Evolutionary conservation across 2,329 filamentous ascomycete species (phyloP).

Genomic region (Cercospora sojina): DNA sequence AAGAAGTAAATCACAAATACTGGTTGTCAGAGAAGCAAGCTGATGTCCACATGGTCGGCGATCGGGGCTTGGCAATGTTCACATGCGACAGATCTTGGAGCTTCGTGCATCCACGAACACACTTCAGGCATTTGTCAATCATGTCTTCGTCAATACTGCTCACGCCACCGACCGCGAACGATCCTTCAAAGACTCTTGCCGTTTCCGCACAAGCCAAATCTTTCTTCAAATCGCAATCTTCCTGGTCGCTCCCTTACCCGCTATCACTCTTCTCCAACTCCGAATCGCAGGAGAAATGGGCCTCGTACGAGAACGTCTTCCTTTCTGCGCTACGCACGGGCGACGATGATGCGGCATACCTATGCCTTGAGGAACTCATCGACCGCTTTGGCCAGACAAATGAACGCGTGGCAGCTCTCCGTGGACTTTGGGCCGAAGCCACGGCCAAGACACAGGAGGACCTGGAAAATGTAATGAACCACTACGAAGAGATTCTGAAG

Average conservation of each 20-base stretch:
- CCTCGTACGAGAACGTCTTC: slow-evolving; percentile 81
- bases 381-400: slow-evolving; percentile 80
- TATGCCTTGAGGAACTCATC: slow-evolving; percentile 72
- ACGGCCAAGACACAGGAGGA: slow-evolving; percentile 65
- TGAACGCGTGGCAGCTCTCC: slow-evolving; percentile 80
- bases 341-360: slow-evolving; percentile 73
- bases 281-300: slow-evolving; percentile 81
- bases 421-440: slow-evolving; percentile 82
- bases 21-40: background rate
- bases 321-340: slow-evolving; percentile 80
- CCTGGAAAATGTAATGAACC: slow-evolving; percentile 67
- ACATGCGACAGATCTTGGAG: slow-evolving; percentile 14
- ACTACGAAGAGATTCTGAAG: slow-evolving; percentile 73
- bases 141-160: slow-evolving; percentile 30
- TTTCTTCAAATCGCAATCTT: slow-evolving; percentile 40
- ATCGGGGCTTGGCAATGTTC: slow-evolving; percentile 9
- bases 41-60: slow-evolving; percentile 4
- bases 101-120: background rate
- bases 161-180: slow-evolving; percentile 41
- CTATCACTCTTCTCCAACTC: slow-evolving; percentile 52
- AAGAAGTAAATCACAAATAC: background rate
- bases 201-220: slow-evolving; percentile 50
- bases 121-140: background rate
- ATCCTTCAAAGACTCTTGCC: slow-evolving; percentile 44
- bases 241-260: slow-evolving; percentile 48